phyloP scores from a whole-genome alignment of 768 basidiomycete species.

The Podaxis sp. region DNA sequence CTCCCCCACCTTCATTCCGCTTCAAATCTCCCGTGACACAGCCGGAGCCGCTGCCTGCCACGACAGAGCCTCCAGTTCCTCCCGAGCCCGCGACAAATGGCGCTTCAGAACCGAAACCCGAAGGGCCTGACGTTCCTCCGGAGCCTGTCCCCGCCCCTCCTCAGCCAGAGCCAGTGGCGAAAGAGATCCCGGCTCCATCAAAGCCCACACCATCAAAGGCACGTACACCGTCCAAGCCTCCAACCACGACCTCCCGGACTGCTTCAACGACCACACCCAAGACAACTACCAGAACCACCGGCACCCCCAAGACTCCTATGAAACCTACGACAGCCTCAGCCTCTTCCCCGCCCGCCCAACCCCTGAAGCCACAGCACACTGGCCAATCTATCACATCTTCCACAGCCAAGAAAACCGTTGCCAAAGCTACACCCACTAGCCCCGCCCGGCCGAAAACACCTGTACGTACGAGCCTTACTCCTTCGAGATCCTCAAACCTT shows the following conservation, averaged over 20 bases:
- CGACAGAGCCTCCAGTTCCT: background rate
- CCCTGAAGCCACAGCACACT: slow-evolving; percentile 32
- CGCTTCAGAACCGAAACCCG: background rate
- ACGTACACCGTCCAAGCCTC: slow-evolving; percentile 15
- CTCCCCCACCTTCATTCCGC: slow-evolving; percentile 1
- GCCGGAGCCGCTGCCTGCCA: background rate
- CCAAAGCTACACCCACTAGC: slow-evolving; percentile 19
- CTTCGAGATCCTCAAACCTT: slow-evolving; percentile 49
- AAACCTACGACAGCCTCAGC: slow-evolving; percentile 21
- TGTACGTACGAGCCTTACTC: slow-evolving; percentile 22
- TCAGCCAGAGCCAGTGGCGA: slow-evolving; percentile 16
- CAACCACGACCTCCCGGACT: slow-evolving; percentile 16
- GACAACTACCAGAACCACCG: slow-evolving; percentile 15
- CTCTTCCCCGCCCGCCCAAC: slow-evolving; percentile 18
- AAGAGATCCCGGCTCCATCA: background rate
- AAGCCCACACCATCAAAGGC: slow-evolving; percentile 10
- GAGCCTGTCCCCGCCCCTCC: slow-evolving; percentile 16
- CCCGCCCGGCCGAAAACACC: slow-evolving; percentile 54
- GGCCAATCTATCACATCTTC: slow-evolving; percentile 25
- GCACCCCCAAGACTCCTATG: slow-evolving; percentile 18
- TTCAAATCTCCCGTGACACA: slow-evolving; percentile 7
- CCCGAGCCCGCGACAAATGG: slow-evolving; percentile 2
- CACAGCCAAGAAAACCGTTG: slow-evolving; percentile 16
- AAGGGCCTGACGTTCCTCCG: background rate
- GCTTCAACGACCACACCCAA: slow-evolving; percentile 21